Percentiles rank a stretch among this genome's conserved stretches.
phyloP scores from a whole-genome alignment of 331 rosid genomes.

The Dryas integrifolia region DNA sequence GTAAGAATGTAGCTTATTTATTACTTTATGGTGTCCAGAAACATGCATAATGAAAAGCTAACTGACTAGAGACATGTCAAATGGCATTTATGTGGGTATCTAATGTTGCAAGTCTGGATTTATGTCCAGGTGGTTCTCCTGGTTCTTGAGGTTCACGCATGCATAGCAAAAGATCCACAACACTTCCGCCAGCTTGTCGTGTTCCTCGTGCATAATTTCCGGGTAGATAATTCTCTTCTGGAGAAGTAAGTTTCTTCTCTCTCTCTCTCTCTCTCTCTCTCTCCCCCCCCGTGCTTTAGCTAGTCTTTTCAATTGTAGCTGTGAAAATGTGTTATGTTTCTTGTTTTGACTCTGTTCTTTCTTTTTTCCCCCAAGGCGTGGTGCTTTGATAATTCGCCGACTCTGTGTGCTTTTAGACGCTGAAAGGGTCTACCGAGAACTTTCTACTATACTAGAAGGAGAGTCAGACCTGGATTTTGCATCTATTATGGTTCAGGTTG shows the following conservation, averaged over 20 bases:
- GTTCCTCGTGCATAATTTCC: constrained; percentile 78
- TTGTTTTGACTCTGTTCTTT: constrained; percentile 13
- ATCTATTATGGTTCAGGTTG: constrained; percentile 92
- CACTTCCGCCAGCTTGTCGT: constrained; percentile 84
- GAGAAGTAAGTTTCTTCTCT: constrained; percentile 60
- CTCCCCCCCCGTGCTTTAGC: not conserved
- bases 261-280: constrained; percentile 16
- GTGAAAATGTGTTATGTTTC: not conserved
- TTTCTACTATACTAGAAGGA: constrained; percentile 78
- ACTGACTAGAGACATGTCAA: not conserved
- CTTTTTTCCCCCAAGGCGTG: constrained; percentile 57
- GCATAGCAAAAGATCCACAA: constrained; percentile 79
- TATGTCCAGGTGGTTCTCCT: constrained; percentile 81
- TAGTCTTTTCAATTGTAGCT: constrained; percentile 16
- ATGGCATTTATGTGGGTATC: not conserved
- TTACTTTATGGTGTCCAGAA: constrained; percentile 4
- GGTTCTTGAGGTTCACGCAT: constrained; percentile 93
- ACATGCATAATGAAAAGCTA: not conserved
- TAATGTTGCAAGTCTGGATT: constrained; percentile 26
- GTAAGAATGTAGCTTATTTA: constrained; percentile 1
- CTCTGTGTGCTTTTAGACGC: constrained; percentile 95
- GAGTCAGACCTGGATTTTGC: constrained; percentile 89
- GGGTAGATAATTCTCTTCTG: constrained; percentile 72
- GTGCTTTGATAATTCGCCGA: constrained; percentile 90
- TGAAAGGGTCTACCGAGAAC: constrained; percentile 86